These are phyloP conservation scores for Hanseniaspora meyeri DNA, from an alignment of 805 yeast genomes.

Conservation along the genomic window DNA sequence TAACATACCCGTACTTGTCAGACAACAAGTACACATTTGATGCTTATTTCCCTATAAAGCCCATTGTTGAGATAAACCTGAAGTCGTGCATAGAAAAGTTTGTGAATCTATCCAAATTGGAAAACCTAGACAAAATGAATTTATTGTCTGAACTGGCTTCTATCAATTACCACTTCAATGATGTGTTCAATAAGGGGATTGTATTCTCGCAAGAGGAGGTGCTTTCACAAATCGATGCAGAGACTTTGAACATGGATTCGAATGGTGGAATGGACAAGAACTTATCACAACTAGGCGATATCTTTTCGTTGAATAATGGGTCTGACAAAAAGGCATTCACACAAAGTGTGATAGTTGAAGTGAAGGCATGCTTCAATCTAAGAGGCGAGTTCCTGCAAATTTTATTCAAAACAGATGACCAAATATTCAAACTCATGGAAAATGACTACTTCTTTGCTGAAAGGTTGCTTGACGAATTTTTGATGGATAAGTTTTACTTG, in stretches of 20 bases:
- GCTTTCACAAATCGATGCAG: neutral
- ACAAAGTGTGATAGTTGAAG: conserved; percentile 5
- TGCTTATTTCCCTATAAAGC: conserved; percentile 1
- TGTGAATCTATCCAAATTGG: neutral
- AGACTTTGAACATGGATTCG: neutral
- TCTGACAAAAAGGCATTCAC: neutral
- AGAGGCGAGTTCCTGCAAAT: conserved; percentile 12
- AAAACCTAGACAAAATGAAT: neutral
- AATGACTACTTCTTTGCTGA: conserved; percentile 12
- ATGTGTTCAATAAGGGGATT: conserved; percentile 10
- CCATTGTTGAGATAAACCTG: conserved; percentile 8
- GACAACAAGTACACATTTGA: conserved; percentile 11
- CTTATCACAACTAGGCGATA: neutral
- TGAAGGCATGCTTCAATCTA: conserved; percentile 12
- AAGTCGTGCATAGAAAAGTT: conserved; percentile 9
- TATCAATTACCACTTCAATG: conserved; percentile 11
- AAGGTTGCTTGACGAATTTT: conserved; percentile 7
- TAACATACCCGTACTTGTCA: conserved; percentile 7
- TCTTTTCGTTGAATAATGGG: neutral
- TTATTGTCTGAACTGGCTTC: conserved; percentile 5
- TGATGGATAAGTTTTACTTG: conserved; percentile 12
- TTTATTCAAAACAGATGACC: conserved; percentile 8
- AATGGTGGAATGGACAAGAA: neutral
- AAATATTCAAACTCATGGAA: conserved; percentile 2
- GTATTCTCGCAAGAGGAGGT: conserved; percentile 8